Evolutionary conservation across 2,329 filamentous ascomycete species (phyloP).

Genomic region (Orbilia quercus): DNA sequence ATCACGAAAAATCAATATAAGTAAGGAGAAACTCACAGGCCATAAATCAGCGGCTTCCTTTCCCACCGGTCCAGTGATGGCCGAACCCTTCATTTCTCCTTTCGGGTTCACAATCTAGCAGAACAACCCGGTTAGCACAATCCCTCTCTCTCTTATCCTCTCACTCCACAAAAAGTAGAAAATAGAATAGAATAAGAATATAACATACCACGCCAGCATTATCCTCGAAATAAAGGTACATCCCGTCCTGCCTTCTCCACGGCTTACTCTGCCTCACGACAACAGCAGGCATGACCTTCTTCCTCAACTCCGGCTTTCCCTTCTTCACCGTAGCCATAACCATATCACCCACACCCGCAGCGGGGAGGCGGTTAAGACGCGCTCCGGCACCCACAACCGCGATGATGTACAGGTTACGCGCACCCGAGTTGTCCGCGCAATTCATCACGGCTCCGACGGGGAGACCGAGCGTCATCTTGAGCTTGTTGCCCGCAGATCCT

Average conservation of each 20-base stretch:
- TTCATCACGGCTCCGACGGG: slow-evolving; percentile 99
- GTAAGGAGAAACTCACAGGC: slow-evolving; percentile 75
- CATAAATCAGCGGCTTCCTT: slow-evolving; percentile 99
- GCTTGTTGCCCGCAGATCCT: slow-evolving; percentile 98
- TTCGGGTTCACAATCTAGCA: slow-evolving; percentile 97
- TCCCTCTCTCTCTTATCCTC: slow-evolving; percentile 35
- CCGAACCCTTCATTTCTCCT: slow-evolving; percentile 99
- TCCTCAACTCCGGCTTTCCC: slow-evolving; percentile 99
- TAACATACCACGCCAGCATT: slow-evolving; percentile 95
- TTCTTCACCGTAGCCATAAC: slow-evolving; percentile 99
- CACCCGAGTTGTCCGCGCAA: slow-evolving; percentile 99
- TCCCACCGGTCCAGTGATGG: slow-evolving; percentile 98
- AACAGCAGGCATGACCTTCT: slow-evolving; percentile 99
- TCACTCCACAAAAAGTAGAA: slow-evolving; percentile 32
- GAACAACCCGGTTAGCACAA: slow-evolving; percentile 8
- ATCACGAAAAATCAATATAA: not conserved
- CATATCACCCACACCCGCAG: slow-evolving; percentile 99
- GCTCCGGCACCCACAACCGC: slow-evolving; percentile 98
- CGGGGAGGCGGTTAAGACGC: slow-evolving; percentile 95
- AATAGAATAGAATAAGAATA: too few relatives aligned
- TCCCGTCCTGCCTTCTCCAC: slow-evolving; percentile 97
- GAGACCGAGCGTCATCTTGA: slow-evolving; percentile 99
- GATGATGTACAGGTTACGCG: slow-evolving; percentile 99
- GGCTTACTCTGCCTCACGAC: slow-evolving; percentile 99
- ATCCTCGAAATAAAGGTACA: slow-evolving; percentile 99